These are phyloP conservation scores for Calocybe cyanea DNA, from an alignment of 768 basidiomycete genomes.

Conservation along the genomic window DNA sequence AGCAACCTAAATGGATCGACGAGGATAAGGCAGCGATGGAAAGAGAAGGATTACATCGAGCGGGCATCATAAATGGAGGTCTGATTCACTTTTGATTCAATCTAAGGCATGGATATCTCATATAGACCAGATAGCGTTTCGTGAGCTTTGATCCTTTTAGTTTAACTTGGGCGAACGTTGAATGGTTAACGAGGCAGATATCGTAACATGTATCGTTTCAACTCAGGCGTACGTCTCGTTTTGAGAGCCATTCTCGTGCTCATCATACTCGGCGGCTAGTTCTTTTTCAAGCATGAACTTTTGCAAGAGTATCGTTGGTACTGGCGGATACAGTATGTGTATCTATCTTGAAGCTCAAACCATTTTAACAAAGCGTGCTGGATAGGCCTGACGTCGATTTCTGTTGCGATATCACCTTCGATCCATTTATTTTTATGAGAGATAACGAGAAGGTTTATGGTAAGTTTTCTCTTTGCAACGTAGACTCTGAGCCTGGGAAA, in stretches of 20 bases:
- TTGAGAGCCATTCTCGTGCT: neutral
- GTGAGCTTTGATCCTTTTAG: slow-evolving; percentile 19
- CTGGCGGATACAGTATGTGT: slow-evolving; percentile 52
- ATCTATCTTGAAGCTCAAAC: slow-evolving; percentile 19
- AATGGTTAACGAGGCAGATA: slow-evolving; percentile 36
- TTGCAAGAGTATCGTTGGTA: slow-evolving; percentile 72
- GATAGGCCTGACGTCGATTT: slow-evolving; percentile 67
- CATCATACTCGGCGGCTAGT: slow-evolving; percentile 28
- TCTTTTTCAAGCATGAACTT: slow-evolving; percentile 73
- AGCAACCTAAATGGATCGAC: slow-evolving; percentile 76
- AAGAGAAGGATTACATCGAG: slow-evolving; percentile 58
- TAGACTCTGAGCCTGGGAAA: no score
- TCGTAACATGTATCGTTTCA: slow-evolving; percentile 75
- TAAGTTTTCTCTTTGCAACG: slow-evolving; percentile 11
- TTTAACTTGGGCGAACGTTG: no score
- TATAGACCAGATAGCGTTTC: no score
- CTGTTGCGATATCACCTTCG: slow-evolving; percentile 65
- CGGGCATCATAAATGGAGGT: slow-evolving; percentile 43
- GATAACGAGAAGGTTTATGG: slow-evolving; percentile 71
- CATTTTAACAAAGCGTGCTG: slow-evolving; percentile 5
- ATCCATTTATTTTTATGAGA: slow-evolving; percentile 76
- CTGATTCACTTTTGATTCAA: no score
- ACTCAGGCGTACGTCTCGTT: slow-evolving; percentile 51
- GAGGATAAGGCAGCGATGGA: slow-evolving; percentile 56
- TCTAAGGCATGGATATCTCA: no score